Conservation (phyloP, 1,139 yeast species). For the Spencermartinsiella ligniputridi region DNA sequence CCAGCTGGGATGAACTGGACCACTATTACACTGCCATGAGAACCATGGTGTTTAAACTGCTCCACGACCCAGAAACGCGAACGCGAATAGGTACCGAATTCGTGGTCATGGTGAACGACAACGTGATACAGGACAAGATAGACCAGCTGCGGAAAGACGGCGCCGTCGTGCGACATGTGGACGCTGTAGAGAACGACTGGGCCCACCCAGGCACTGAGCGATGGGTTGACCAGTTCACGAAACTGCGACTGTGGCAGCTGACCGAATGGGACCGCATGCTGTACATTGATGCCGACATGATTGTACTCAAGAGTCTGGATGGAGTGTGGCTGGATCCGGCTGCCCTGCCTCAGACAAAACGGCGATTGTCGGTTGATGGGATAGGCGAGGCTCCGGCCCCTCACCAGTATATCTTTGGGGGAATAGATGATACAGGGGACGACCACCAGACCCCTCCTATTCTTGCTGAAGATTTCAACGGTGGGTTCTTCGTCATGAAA, state of each 20-base stretch:
- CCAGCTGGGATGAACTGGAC: conserved; percentile 7
- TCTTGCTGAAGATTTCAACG: conserved; percentile 10
- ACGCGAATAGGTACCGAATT: conserved; percentile 10
- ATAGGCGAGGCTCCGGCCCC: conserved; percentile 12
- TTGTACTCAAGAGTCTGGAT: conserved; percentile 9
- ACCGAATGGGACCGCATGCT: conserved; percentile 13
- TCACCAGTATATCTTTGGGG: conserved; percentile 11
- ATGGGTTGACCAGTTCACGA: conserved; percentile 16
- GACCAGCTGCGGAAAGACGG: conserved; percentile 14
- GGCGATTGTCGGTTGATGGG: not conserved
- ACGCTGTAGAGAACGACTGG: conserved; percentile 7
- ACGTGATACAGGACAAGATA: conserved; percentile 11
- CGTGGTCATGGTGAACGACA: conserved; percentile 13
- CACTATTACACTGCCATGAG: conserved; percentile 15
- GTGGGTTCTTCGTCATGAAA: conserved; percentile 14
- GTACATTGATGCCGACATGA: conserved; percentile 16
- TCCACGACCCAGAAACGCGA: conserved; percentile 12
- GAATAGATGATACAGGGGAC: conserved; percentile 14
- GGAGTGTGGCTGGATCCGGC: conserved; percentile 14
- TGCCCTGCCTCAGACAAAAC: conserved; percentile 2
- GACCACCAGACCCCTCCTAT: conserved; percentile 13
- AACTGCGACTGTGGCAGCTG: conserved; percentile 13
- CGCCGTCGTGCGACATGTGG: conserved; percentile 13
- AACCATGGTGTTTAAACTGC: conserved; percentile 14
- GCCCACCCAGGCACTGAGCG: conserved; percentile 11